phyloP scores from a whole-genome alignment of 352 stramenopile genomes.

The Globisporangium rhizosaccharum region DNA sequence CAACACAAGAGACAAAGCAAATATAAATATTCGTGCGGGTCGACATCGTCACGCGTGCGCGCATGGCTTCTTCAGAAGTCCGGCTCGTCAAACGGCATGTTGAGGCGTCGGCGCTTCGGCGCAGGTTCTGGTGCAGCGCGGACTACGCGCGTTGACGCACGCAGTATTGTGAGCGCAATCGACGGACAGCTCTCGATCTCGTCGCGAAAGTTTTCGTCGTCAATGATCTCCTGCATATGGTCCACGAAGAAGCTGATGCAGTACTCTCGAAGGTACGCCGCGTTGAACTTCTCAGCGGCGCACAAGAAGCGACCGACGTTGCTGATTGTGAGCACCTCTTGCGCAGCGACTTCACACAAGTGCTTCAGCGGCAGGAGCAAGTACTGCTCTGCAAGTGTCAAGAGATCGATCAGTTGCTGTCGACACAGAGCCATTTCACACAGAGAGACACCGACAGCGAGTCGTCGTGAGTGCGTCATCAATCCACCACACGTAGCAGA shows the following conservation, averaged over 20 bases:
- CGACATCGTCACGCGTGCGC: slow-evolving; percentile 1
- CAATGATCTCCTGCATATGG: slow-evolving; percentile 72
- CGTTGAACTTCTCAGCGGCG: slow-evolving; percentile 81
- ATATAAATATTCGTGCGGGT: slow-evolving; percentile 30
- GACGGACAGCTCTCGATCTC: slow-evolving; percentile 76
- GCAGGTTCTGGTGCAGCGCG: slow-evolving; percentile 31
- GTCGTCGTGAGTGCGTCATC: not conserved
- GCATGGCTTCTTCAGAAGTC: slow-evolving; percentile 38
- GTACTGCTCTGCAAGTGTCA: slow-evolving; percentile 81
- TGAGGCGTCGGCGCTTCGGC: slow-evolving; percentile 67
- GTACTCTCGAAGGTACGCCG: slow-evolving; percentile 76
- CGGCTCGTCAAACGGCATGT: slow-evolving; percentile 76
- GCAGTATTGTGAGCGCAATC: slow-evolving; percentile 74
- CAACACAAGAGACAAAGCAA: slow-evolving; percentile 14
- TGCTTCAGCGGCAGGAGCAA: slow-evolving; percentile 70
- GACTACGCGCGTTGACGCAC: slow-evolving; percentile 36
- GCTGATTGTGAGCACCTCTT: slow-evolving; percentile 61
- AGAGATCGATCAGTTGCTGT: slow-evolving; percentile 82
- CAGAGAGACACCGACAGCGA: not conserved
- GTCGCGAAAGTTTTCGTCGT: slow-evolving; percentile 78
- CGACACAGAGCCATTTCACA: slow-evolving; percentile 2
- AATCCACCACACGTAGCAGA: not conserved
- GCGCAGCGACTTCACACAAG: slow-evolving; percentile 67
- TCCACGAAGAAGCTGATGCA: slow-evolving; percentile 77
- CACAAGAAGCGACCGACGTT: slow-evolving; percentile 77